Evolutionary conservation across 2,329 filamentous ascomycete genomes (phyloP), one percentile per base, ranked within the genome.

Genomic region (Exophiala xenobiotica): DNA sequence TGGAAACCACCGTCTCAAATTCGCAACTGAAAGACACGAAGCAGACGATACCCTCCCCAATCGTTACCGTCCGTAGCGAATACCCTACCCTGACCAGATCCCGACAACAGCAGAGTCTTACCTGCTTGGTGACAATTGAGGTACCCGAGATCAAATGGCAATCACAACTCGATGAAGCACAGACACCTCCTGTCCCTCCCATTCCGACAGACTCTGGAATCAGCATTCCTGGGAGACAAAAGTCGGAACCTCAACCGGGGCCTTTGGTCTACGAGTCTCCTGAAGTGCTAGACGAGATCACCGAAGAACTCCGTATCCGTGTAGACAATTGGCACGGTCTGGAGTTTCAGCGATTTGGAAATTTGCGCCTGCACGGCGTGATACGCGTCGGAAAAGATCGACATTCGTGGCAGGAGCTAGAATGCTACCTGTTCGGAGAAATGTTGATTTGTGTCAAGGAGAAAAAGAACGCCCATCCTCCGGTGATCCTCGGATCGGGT

Each of bases 361-460:
- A 93, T 66, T 78, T 99, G 59, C 84, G 91, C 24, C 75, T 97
- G 24, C 91, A 96, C 64, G 92, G 90, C 22, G 91, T 87, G 2
- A 82, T 99, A 51, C 85, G 89, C 46, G 93, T 99, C 18, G 93
- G 93, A 62, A 99, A 99, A 71, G 93, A 99, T 70, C 90, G 90
- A 61, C 80, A 92, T 59, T 91, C 91, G 5, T 99, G 93, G 93
- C 93, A 99, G 74, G 93, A 97, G 68, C 74, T 99, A 49, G 91
- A 99, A 68, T 99, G 93, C 69, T 99, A 90, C 68, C 79, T 99
- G 23, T 99, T 99, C 66, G 89, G 87, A 3, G 93, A 99, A 73
- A 99, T 99, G 93, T 86, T 99, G 63, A 99, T 99, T 59, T 99
- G 93, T 66, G 90, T 99, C 55, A 99, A 97, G 72, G 93, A 97